Base-by-base conservation (phyloP, 148 eudicot species). In the Amaranthus hypochondriacus region DNA sequence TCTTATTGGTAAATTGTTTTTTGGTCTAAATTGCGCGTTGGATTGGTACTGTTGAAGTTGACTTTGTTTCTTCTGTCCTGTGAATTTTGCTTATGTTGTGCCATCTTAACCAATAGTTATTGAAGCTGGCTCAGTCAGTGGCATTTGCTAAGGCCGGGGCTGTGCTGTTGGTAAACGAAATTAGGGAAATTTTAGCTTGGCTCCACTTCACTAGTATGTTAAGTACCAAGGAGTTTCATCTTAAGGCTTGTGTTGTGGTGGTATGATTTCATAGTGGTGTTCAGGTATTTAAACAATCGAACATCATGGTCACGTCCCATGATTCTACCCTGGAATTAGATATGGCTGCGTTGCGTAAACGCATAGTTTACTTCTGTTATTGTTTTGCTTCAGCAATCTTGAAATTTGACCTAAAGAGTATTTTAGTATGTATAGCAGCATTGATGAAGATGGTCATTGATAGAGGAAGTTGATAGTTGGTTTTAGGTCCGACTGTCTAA, bases 401-500 rank as follows among this genome's bases (percentile, higher is more conserved):
- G 39, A 2, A 28, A 2, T 28, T 28, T 28, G 39, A 28, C 39
- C 39, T 28, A 28, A 28, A 28, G 39, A 28, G 2, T 28, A 28
- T 28, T 28, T 28, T 28, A 28, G 1, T 28, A 28, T 28, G 39
- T 28, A 28, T 28, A 28, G 39, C 39, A 28, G 39, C 39, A 28
- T 28, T 28, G 39, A 28, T 28, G 39, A 28, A 28, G 39, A 28
- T 28, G 39, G 39, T 28, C 39, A 18, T 44, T 44, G 51, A 15
- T 64, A 10, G 13, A 42, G 68, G 77, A 55, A 74, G 62, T 55
- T 74, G 42, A 57, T 65, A 4, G 44, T 42, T 52, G 49, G 10
- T 47, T 42, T 15, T 56, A 42, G 9, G 5, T 51, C 43, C 39
- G 21, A 11, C 4, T 63, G 48, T 10, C 56, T 15, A 28, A 11